These are phyloP conservation scores for Ophiostoma triangulosporum DNA, from an alignment of 2,329 filamentous ascomycete genomes.

Conservation along the genomic window DNA sequence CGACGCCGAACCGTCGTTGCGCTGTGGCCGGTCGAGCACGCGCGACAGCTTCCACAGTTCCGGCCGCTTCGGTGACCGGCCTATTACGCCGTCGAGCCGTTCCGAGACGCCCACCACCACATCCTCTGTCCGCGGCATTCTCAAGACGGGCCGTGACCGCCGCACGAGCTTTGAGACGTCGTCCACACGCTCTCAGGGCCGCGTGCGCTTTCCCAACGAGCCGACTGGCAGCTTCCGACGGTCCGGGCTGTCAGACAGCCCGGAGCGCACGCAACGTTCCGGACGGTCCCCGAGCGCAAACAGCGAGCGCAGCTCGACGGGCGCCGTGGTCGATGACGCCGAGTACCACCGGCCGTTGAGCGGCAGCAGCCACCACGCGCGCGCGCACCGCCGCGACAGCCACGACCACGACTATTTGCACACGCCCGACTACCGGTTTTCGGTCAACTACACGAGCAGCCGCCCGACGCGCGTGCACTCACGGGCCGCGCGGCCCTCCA, in stretches of 20 bases:
- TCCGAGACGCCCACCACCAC: no score
- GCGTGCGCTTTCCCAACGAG: background rate
- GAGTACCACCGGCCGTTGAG: no score
- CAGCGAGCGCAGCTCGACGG: no score
- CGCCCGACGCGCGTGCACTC: background rate
- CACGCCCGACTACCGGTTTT: no score
- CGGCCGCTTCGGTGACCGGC: background rate
- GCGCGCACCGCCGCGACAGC: no score
- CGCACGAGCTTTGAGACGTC: background rate
- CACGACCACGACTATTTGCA: no score
- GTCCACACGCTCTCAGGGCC: background rate
- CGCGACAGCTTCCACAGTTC: background rate
- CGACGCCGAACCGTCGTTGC: background rate
- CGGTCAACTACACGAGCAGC: background rate
- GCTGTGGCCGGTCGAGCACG: background rate
- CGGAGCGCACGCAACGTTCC: no score
- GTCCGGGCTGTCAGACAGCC: no score
- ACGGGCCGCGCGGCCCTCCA: background rate
- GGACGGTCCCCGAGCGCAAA: no score
- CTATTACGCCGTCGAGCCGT: background rate
- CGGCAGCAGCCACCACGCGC: no score
- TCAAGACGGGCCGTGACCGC: background rate
- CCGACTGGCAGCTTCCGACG: no score
- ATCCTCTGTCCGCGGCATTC: background rate
- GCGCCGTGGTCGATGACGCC: no score